Evolutionary conservation across 768 basidiomycete genomes (phyloP), one percentile per base, ranked within the genome.

Genomic region (Mycena crocata): DNA sequence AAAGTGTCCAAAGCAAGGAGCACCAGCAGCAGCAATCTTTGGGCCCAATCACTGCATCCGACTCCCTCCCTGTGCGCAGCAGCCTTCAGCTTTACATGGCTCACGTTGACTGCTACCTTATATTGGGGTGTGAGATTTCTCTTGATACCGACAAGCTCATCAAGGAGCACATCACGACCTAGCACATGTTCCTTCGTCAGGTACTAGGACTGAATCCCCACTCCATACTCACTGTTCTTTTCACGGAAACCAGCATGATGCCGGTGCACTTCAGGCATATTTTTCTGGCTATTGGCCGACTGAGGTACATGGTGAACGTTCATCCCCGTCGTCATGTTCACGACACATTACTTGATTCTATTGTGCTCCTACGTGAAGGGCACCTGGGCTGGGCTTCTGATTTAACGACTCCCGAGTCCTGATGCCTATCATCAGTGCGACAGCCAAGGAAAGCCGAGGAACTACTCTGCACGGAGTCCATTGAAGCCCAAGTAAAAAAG

Each of bases 221-320:
- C 28, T 58, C 48, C 9, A 59, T 66, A 31, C 39, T 45, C 4
- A 46, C 48, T 17, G n/a, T 62, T 7, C 26, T 68, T 3, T 68
- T 63, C 49, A 68, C 66, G 30, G 66, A 68, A 50, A 63, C 62
- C 15, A 55, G 62, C 28, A 15, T 51, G 39, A 39, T 62, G 60
- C 66, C 66, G n/a, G 57, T 68, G 15, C 61, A 62, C 15, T 21
- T 32, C 30, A 44, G 66, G 21, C 52, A 62, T 15, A 28, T 67
- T 21, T 21, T 51, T 12, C 55, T 63, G 26, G 35, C 28, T 1
- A 34, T 68, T 5, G 30, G 55, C 24, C 52, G 39, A 31, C 51
- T 60, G 3, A 7, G 37, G 24, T 68, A 68, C 34, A 30, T 57
- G 24, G 3, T 57, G 34, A 6, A 3, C 2, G 23, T 61, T 4